Conservation (phyloP, 345 rosid species). For the Eucalyptus leucophloia region DNA sequence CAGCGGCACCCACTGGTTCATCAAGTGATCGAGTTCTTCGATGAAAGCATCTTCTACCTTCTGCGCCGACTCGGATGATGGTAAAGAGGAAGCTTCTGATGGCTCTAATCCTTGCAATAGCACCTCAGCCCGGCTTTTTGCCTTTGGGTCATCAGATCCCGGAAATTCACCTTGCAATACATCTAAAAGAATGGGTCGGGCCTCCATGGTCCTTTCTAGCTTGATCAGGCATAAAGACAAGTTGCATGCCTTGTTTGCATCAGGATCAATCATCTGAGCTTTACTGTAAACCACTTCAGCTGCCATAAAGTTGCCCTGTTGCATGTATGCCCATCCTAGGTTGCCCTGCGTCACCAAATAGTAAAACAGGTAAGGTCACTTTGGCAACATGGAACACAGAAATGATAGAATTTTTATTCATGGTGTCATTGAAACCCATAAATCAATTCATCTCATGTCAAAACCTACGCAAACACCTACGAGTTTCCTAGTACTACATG, state of each 20-base stretch:
- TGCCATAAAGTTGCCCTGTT: slow-evolving; percentile 43
- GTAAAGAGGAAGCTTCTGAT: neutral
- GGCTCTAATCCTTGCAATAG: slow-evolving; percentile 27
- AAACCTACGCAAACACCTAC: neutral
- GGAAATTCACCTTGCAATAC: slow-evolving; percentile 20
- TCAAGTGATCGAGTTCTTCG: slow-evolving; percentile 54
- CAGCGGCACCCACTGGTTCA: slow-evolving; percentile 51
- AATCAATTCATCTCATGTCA: neutral
- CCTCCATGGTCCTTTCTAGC: slow-evolving; percentile 46
- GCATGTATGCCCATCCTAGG: slow-evolving; percentile 98
- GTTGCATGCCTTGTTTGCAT: slow-evolving; percentile 88
- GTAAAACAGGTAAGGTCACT: neutral
- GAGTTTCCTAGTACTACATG: neutral
- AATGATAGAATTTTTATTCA: neutral
- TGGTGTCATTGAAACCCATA: neutral
- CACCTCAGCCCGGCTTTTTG: slow-evolving; percentile 39
- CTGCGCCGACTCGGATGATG: neutral
- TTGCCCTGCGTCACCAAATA: slow-evolving; percentile 40
- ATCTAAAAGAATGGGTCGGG: slow-evolving; percentile 29
- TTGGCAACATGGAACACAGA: neutral
- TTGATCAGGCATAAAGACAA: slow-evolving; percentile 60
- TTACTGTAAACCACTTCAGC: slow-evolving; percentile 66
- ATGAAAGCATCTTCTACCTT: slow-evolving; percentile 40
- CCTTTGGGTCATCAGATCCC: slow-evolving; percentile 40
- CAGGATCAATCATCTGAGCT: slow-evolving; percentile 79